Evolutionary conservation across 2,329 filamentous ascomycete species (phyloP).

Genomic region (Alternaria sp.): DNA sequence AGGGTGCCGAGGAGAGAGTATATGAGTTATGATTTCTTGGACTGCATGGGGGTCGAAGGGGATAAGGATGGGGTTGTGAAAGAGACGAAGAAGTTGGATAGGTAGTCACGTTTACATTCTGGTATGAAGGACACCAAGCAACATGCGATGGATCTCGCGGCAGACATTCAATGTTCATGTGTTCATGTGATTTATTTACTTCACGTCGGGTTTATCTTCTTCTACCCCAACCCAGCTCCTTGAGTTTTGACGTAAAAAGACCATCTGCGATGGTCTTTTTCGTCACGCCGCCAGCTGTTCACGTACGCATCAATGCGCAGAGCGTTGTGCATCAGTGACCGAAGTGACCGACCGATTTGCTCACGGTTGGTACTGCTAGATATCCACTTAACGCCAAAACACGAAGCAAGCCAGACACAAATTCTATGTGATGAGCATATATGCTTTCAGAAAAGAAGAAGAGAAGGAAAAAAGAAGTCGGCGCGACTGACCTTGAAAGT

Average conservation of each 20-base stretch:
- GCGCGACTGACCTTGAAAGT: slow-evolving; percentile 8
- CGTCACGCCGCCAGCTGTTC: neutral
- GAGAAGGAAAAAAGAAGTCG: neutral
- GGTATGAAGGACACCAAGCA: neutral
- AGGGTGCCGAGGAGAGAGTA: slow-evolving; percentile 32
- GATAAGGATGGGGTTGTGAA: neutral
- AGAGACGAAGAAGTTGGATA: neutral
- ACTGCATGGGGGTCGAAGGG: slow-evolving; percentile 27
- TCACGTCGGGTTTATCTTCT: neutral
- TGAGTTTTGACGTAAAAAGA: neutral
- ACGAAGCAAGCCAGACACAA: neutral
- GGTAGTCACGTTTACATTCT: neutral
- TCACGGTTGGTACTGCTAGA: neutral
- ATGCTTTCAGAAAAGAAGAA: neutral
- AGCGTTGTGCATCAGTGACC: neutral
- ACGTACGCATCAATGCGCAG: neutral
- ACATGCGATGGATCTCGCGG: too few species aligned
- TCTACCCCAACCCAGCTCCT: neutral
- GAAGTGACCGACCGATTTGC: neutral
- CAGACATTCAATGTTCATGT: neutral
- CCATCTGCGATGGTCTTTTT: fast-evolving
- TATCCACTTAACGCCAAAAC: neutral
- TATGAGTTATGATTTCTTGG: slow-evolving; percentile 35
- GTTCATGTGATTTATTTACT: neutral
- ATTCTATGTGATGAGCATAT: neutral